phyloP scores from a whole-genome alignment of 2,329 filamentous ascomycete species.

The Penicillium sp. region DNA sequence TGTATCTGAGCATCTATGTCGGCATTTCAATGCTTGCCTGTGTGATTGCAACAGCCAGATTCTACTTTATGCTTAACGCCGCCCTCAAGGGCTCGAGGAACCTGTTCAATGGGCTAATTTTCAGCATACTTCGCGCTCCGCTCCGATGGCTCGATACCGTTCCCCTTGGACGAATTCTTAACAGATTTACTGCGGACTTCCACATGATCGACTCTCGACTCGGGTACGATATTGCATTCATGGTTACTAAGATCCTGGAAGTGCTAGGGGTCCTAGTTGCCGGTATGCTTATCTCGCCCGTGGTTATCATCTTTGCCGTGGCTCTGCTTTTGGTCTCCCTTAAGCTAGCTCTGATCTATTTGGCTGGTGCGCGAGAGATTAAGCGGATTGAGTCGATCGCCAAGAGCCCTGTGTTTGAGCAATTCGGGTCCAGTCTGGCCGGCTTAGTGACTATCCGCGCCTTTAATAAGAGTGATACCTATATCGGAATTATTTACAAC shows the following conservation, averaged over 20 bases:
- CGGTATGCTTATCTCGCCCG: constrained; percentile 39
- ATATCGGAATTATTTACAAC: constrained; percentile 52
- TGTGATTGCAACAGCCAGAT: constrained; percentile 60
- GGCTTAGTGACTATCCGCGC: constrained; percentile 72
- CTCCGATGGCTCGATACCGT: constrained; percentile 76
- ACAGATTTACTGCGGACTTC: constrained; percentile 75
- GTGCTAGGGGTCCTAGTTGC: constrained; percentile 66
- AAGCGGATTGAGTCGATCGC: constrained; percentile 73
- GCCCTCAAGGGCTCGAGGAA: constrained; percentile 67
- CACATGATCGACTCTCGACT: constrained; percentile 67
- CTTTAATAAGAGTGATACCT: constrained; percentile 65
- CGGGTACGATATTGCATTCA: constrained; percentile 60
- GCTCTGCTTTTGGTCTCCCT: neutral
- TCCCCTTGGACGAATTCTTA: constrained; percentile 70
- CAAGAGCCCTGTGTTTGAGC: constrained; percentile 75
- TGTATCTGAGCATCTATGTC: constrained; percentile 67
- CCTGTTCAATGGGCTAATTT: constrained; percentile 66
- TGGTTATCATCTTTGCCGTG: neutral
- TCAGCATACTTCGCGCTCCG: constrained; percentile 66
- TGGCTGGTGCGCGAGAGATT: constrained; percentile 27
- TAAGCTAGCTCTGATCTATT: too few species aligned
- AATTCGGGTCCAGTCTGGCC: constrained; percentile 68
- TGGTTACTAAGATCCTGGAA: constrained; percentile 59
- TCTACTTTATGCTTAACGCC: constrained; percentile 61
- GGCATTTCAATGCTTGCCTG: constrained; percentile 56